A percentile compares a stretch with the other conserved stretches of the same genome.
phyloP scores from a whole-genome alignment of 768 basidiomycete genomes.

The Trametes cubensis region DNA sequence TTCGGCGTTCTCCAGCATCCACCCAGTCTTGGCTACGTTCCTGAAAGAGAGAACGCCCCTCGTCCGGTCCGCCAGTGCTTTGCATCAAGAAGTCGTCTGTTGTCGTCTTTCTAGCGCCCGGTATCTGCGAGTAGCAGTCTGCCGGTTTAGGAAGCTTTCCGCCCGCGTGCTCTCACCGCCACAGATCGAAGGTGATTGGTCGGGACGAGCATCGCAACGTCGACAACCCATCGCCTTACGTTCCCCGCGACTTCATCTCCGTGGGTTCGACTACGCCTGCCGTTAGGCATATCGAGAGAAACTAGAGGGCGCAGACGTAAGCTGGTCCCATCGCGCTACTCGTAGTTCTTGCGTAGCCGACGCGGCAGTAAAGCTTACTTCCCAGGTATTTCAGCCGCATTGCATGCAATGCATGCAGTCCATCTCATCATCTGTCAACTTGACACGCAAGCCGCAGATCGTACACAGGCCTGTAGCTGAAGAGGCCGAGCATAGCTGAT shows the following conservation, averaged over 20 bases:
- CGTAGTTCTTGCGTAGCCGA: not conserved
- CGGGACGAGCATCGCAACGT: not conserved
- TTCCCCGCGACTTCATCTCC: not conserved
- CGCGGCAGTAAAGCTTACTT: not conserved
- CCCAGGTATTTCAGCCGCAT: not conserved
- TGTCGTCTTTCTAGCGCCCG: constrained; percentile 3
- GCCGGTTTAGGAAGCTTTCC: constrained; percentile 4
- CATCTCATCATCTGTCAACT: constrained; percentile 17
- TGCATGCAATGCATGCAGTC: not conserved
- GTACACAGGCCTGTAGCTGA: not conserved
- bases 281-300: not conserved
- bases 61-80: not conserved
- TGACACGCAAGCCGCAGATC: constrained; percentile 16
- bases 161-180: constrained; percentile 3
- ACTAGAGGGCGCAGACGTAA: not conserved
- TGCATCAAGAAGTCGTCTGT: constrained; percentile 15
- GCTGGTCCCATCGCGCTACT: not conserved
- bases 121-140: not conserved
- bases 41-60: constrained; percentile 1
- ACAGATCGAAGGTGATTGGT: constrained; percentile 6
- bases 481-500: not conserved
- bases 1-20: constrained; percentile 1
- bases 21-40: not conserved
- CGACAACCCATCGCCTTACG: not conserved
- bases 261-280: not conserved